phyloP scores from a whole-genome alignment of 495 filamentous ascomycete genomes.

The Geoglossum glabrum region DNA sequence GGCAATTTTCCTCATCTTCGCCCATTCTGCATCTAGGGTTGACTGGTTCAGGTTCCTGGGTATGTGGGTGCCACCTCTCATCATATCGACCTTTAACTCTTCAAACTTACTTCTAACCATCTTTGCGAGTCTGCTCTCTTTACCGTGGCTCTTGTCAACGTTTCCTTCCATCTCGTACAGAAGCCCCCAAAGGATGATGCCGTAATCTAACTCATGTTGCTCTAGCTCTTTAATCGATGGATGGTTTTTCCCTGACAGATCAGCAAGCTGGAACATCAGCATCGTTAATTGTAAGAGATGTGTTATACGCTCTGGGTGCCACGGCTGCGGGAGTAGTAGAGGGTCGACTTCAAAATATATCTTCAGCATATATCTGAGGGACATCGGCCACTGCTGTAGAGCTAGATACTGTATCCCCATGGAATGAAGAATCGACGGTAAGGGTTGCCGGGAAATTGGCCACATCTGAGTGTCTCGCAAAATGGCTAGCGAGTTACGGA shows the following conservation, averaged over 20 bases:
- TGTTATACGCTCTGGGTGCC: slow-evolving; percentile 19
- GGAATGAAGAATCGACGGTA: background rate
- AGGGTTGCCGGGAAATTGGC: slow-evolving; percentile 3
- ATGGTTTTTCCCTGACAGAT: slow-evolving; percentile 1
- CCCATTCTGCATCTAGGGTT: slow-evolving; percentile 2
- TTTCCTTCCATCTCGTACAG: slow-evolving; percentile 13
- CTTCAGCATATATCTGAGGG: slow-evolving; percentile 5
- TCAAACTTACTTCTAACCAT: slow-evolving; percentile 13
- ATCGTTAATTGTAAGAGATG: slow-evolving; percentile 18
- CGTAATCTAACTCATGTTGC: slow-evolving; percentile 11
- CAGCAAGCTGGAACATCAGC: slow-evolving; percentile 13
- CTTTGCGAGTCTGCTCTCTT: slow-evolving; percentile 13
- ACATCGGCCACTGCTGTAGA: slow-evolving; percentile 1
- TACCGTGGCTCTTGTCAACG: slow-evolving; percentile 17
- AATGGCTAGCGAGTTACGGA: background rate
- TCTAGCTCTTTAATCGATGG: slow-evolving; percentile 6
- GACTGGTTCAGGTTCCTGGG: background rate
- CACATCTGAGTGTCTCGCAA: background rate
- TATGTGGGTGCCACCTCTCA: background rate
- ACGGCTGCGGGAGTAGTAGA: slow-evolving; percentile 13
- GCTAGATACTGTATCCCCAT: background rate
- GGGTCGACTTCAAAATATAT: slow-evolving; percentile 16
- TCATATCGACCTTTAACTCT: slow-evolving; percentile 9
- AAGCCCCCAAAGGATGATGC: slow-evolving; percentile 13
- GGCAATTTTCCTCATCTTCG: slow-evolving; percentile 5